Conservation (phyloP, 768 basidiomycete species). For the Daedaleopsis nitida region DNA sequence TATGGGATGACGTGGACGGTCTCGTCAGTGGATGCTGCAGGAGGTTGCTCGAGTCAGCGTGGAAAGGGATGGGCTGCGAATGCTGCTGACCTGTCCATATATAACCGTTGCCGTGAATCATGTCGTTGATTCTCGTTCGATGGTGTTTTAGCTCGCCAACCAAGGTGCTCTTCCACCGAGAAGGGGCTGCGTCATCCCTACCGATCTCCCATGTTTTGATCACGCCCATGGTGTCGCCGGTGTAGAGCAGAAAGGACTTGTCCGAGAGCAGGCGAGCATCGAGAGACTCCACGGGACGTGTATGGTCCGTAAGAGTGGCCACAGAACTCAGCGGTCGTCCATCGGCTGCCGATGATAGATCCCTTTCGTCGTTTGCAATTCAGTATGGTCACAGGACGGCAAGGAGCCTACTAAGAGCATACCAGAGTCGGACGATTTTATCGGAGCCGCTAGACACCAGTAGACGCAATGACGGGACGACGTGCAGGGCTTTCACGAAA, state of each 20-base stretch:
- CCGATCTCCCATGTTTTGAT: constrained; percentile 79
- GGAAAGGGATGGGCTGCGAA: neutral
- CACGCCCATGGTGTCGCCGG: constrained; percentile 91
- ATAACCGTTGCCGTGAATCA: constrained; percentile 64
- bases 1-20: constrained; percentile 67
- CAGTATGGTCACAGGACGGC: neutral
- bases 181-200: constrained; percentile 41
- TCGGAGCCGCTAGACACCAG: constrained; percentile 90
- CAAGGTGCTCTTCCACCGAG: constrained; percentile 54
- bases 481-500: constrained; percentile 85
- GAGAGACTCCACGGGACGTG: constrained; percentile 83
- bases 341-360: constrained; percentile 51
- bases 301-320: constrained; percentile 81
- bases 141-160: constrained; percentile 68
- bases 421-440: constrained; percentile 88
- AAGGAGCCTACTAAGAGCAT: constrained; percentile 25
- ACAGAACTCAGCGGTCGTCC: constrained; percentile 49
- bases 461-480: constrained; percentile 64
- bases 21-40: constrained; percentile 84
- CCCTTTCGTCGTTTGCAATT: constrained; percentile 48
- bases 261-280: constrained; percentile 53
- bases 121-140: constrained; percentile 80
- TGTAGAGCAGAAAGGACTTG: constrained; percentile 61
- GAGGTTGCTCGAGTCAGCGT: neutral
- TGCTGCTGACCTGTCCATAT: constrained; percentile 81